phyloP scores from a whole-genome alignment of 345 rosid genomes.

The Gossypium raimondii region DNA sequence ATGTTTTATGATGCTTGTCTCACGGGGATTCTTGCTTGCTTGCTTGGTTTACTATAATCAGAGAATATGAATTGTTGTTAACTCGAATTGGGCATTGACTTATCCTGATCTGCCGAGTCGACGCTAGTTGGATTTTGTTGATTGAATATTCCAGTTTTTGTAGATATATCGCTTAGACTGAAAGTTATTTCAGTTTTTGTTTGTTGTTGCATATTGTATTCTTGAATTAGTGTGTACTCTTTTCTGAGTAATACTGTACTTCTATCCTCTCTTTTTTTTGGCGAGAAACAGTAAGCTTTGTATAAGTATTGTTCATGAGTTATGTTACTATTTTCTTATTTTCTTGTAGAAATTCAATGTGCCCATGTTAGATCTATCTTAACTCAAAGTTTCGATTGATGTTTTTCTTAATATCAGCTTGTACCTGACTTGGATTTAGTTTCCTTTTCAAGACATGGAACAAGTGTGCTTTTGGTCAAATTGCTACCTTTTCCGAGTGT shows the following conservation, averaged over 20 bases:
- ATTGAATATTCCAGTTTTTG: not conserved
- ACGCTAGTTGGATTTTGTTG: not conserved
- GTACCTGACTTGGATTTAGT: constrained; percentile 37
- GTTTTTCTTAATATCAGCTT: constrained; percentile 40
- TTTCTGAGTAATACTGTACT: not conserved
- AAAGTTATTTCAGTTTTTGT: not conserved
- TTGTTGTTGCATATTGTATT: not conserved
- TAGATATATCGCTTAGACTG: not conserved
- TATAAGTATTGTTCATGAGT: not conserved
- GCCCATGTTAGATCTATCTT: not conserved
- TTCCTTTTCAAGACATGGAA: constrained; percentile 63
- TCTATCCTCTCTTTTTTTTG: not conserved
- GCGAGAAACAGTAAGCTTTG: no score
- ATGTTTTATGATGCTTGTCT: not conserved
- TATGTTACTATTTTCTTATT: not conserved
- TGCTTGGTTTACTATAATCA: not conserved
- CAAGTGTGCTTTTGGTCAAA: constrained; percentile 50
- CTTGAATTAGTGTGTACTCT: not conserved
- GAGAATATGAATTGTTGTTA: not conserved
- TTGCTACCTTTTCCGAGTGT: constrained; percentile 51
- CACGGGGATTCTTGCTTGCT: not conserved
- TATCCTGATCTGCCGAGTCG: not conserved
- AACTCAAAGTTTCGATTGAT: constrained; percentile 8
- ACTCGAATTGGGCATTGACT: not conserved
- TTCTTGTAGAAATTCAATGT: not conserved